Base-by-base conservation (phyloP, 2,329 filamentous ascomycete species). In the Xylaria polymorpha region DNA sequence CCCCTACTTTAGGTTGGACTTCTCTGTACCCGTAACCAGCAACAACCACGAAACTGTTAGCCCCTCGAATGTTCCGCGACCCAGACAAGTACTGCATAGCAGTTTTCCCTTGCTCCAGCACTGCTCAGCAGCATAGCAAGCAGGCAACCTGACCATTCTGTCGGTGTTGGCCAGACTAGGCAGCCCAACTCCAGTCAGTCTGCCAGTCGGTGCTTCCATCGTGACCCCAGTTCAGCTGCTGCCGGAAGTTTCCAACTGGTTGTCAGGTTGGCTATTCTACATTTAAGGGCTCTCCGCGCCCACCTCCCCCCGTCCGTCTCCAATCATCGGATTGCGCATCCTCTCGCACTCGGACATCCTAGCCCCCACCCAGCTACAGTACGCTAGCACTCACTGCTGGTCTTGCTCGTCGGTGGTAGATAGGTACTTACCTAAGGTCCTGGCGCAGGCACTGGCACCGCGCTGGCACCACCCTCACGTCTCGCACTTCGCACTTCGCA, bases 321-420 rank as follows among this genome's bases (percentile, higher is more conserved):
- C 64, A 59, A 55, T 62, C 39, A 29, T 29, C 48, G 44, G 66
- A 39, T 51, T 50, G 58, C 63, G 58, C 60, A 51, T 44, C 20
- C 59, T 64, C 58, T 64, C 58, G 37, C 56, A 56, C 68, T 59
- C 51, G 60, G 60, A 53, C 61, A 67, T 63, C 22, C 70, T 66
- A 68, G 69, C 71, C 68, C 39, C 61, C 71, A 69, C 72, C 70
- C 66, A 73, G 64, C 66, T 70, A 66, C 25, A 29, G 25, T 29
- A 29, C 68, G 64, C 66, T 68, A 72, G 70, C 67, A 73, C 60
- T 63, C 66, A 63, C 72, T 71, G 53, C 37, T 53, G 60, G 39
- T 46, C 25, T 29, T 37, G 41, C 41, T 48, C 22, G 43, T 12
- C 8, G 18, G 43, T 10, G 43, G 43, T 43, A 43, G 39, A 15